Base-by-base conservation (phyloP, 2,329 filamentous ascomycete genomes). In the Xylariaceae sp. region DNA sequence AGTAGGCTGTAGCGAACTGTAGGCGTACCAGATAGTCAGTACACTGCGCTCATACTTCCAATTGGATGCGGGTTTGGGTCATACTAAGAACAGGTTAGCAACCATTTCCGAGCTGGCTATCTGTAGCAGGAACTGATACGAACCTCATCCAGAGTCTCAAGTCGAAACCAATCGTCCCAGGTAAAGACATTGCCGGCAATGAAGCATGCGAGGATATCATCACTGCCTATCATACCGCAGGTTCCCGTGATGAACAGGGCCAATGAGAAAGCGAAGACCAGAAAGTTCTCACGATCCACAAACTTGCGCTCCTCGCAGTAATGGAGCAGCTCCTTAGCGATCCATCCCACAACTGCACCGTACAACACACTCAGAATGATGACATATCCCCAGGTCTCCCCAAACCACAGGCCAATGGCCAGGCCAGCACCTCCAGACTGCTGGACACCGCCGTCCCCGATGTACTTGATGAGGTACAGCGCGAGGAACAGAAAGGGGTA, bases 81-180 rank as follows among this genome's bases (percentile, higher is more conserved):
- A 29, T 51, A 52, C 49, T 53, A 31, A n/a, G 25, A 6, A 10
- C 5, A 5, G 21, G 33, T 50, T 39, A 46, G 44, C 19, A 19
- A 43, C 40, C n/a, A 26, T n/a, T n/a, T n/a, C 14, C 31, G 30
- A 15, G 21, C 31, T 16, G 7, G 4, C 24, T n/a, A 21, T 14
- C 12, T 12, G 11, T n/a, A n/a, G 32, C 26, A 3, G 14, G 24
- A 16, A 8, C 14, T n/a, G 14, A 16, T 15, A 56, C 51, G 24
- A 28, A 54, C 52, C 53, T 95, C 90, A 46, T 94, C 89, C 47
- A 82, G 65, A 0, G 89, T 95, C 57, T 93, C 84, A 1, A 90
- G 65, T 1, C 89, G 81, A 59, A 94, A 95, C 87, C 86, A 93
- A 59, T 94, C 87, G 54, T 94, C 88, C 78, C 86, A 90, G 0